Evolutionary conservation across 2,329 filamentous ascomycete genomes (phyloP).

Genomic region (Teratosphaeriaceae sp.): DNA sequence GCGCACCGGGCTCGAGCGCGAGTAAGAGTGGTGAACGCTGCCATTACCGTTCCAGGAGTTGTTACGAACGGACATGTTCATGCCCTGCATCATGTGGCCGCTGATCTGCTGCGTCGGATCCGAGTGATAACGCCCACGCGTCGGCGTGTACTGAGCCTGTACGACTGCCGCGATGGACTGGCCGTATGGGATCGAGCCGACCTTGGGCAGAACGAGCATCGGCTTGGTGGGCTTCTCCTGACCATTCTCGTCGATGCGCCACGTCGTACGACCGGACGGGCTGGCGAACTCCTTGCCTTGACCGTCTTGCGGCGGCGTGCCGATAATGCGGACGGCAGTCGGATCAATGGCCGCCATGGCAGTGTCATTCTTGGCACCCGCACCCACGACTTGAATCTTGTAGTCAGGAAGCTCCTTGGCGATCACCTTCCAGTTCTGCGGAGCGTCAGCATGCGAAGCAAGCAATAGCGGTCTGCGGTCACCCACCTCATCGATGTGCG

Average conservation of each 20-base stretch:
- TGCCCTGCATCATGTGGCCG: constrained; percentile 2
- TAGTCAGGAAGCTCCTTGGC: constrained; percentile 3
- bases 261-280: constrained; percentile 26
- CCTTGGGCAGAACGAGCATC: constrained; percentile 10
- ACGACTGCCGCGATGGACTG: not conserved
- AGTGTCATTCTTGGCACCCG: not conserved
- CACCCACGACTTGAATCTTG: not conserved
- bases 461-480: not conserved
- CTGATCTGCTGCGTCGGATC: constrained; percentile 8
- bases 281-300: constrained; percentile 7
- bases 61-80: constrained; percentile 1
- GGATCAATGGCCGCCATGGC: not conserved
- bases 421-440: constrained; percentile 7
- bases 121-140: constrained; percentile 6
- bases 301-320: constrained; percentile 3
- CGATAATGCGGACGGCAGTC: not conserved
- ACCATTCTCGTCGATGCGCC: constrained; percentile 15
- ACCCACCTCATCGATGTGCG: constrained; percentile 13
- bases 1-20: not conserved
- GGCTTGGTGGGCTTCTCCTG: constrained; percentile 2
- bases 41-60: constrained; percentile 13
- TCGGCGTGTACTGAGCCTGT: constrained; percentile 1
- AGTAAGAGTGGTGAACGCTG: not conserved
- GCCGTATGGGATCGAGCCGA: constrained; percentile 2
- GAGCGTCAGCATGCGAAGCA: constrained; percentile 4